Percentiles rank a stretch among this genome's conserved stretches.
Conservation (phyloP, 208 protist species). For the Leishmania mexicana region DNA sequence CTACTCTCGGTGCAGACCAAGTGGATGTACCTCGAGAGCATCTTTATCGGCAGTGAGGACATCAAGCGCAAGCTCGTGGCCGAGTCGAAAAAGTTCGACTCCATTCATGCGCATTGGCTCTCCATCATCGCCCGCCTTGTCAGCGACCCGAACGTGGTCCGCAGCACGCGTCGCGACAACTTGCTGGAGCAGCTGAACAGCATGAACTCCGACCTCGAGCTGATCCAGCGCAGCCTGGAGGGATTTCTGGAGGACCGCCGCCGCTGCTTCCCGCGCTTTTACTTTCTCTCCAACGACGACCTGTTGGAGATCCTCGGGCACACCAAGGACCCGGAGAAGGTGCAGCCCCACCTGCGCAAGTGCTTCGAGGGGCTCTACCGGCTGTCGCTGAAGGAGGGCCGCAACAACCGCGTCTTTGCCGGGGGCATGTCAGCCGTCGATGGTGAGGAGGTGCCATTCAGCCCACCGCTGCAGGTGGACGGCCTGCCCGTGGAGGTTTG, state of each 20-base stretch:
- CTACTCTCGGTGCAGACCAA: constrained; percentile 94
- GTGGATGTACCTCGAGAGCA: constrained; percentile 98
- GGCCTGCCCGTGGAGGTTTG: constrained; percentile 94
- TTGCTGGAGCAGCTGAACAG: constrained; percentile 92
- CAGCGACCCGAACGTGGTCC: constrained; percentile 89
- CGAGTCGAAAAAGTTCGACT: constrained; percentile 96
- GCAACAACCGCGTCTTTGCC: constrained; percentile 70
- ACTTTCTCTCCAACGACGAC: constrained; percentile 98
- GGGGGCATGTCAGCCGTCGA: constrained; percentile 90
- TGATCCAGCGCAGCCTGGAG: constrained; percentile 97
- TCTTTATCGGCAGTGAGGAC: constrained; percentile 97
- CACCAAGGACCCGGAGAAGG: constrained; percentile 95
- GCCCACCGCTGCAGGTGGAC: constrained; percentile 82
- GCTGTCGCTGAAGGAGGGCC: constrained; percentile 82
- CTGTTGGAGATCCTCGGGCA: constrained; percentile 98
- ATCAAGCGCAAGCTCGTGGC: constrained; percentile 98
- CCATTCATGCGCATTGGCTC: constrained; percentile 95
- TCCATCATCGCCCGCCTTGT: constrained; percentile 87
- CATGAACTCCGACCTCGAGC: constrained; percentile 95
- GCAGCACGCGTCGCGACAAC: constrained; percentile 89
- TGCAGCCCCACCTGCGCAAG: constrained; percentile 97
- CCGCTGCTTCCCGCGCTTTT: constrained; percentile 97
- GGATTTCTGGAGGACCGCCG: constrained; percentile 97
- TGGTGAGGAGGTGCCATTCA: constrained; percentile 95
- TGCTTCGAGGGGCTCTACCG: constrained; percentile 97